Evolutionary conservation across 176 grass and related monocot species (phyloP), one percentile per base, ranked within the genome.

Genomic region (Eremochloa ophiuroides): DNA sequence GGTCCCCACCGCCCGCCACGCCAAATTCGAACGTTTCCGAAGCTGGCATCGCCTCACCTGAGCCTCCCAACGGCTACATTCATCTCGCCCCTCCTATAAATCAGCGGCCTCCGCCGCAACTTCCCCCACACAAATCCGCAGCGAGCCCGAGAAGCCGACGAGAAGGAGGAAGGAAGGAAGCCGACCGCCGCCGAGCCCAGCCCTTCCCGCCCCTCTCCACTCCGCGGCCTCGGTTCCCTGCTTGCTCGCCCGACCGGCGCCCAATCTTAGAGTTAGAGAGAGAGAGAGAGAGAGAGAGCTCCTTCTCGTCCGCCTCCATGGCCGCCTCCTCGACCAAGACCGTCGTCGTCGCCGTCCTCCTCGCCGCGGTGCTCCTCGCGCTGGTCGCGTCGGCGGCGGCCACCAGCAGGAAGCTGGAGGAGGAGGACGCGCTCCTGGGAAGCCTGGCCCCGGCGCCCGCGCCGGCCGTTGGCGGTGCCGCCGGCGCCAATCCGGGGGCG

Each of bases 11-110:
- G 1, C 55, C 63, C 42, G 62, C 51, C 27, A 37, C 44, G 70
- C 80, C 69, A 55, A 33, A 78, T 96, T 88, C 86, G 86, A 97
- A 91, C 80, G 88, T 89, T 91, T 89, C 39, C 42, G 72, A 79
- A 71, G 72, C 74, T 29, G 68, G 56, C 34, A 7, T 50, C 7
- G 4, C 22, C 28, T 40, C 4, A 13, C 2, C 10, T 15, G 59
- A 14, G 26, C 1, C 17, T 2, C 31, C 73, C 73, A 94, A 97
- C 91, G 94, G 89, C 87, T 94, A 82, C 69, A 66, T 74, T 31
- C 43, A 65, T 2, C 38, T 10, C n/a, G 14, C 4, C 29, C 3
- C 18, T n/a, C 40, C 74, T 87, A 89, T 88, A 92, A 94, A 86
- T 69, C 62, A 44, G 80, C 55, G 22, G 1, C 33, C 9, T n/a